phyloP scores from a whole-genome alignment of 306 rosid species.

The Hippophae tibetana region DNA sequence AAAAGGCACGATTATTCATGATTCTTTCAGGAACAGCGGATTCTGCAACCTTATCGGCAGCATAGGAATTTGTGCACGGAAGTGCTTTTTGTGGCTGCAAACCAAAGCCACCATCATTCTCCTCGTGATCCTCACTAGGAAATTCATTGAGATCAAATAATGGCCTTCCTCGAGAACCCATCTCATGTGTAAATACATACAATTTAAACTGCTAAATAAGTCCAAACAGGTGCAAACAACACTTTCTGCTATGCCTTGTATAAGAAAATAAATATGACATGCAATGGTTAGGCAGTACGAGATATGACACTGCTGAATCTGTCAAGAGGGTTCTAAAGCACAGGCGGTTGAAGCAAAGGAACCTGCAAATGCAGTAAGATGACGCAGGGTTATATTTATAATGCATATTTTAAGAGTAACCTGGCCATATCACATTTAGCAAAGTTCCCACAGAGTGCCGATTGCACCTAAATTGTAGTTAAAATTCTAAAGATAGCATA shows the following conservation, averaged over 20 bases:
- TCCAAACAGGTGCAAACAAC: constrained; percentile 5
- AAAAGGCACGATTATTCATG: constrained; percentile 58
- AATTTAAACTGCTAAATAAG: constrained; percentile 29
- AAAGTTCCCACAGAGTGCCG: no score
- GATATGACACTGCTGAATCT: background rate
- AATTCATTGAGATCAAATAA: constrained; percentile 97
- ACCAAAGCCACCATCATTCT: constrained; percentile 30
- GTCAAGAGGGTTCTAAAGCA: background rate
- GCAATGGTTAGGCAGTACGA: constrained; percentile 23
- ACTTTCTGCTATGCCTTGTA: constrained; percentile 24
- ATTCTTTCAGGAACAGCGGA: constrained; percentile 50
- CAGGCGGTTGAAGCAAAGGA: constrained; percentile 2
- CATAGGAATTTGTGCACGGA: constrained; percentile 44
- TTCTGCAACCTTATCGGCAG: constrained; percentile 42
- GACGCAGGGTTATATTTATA: background rate
- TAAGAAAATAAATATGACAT: constrained; percentile 34
- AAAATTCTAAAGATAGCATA: background rate
- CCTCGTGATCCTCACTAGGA: constrained; percentile 77
- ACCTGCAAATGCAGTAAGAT: background rate
- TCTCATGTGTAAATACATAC: constrained; percentile 76
- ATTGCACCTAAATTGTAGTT: background rate
- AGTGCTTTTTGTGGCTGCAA: constrained; percentile 66
- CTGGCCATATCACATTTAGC: no score
- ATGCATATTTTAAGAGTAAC: no score
- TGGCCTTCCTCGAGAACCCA: constrained; percentile 91